These are phyloP conservation scores for Rhododendron williamsianum DNA, from an alignment of 148 eudicot species.

Conservation along the genomic window DNA sequence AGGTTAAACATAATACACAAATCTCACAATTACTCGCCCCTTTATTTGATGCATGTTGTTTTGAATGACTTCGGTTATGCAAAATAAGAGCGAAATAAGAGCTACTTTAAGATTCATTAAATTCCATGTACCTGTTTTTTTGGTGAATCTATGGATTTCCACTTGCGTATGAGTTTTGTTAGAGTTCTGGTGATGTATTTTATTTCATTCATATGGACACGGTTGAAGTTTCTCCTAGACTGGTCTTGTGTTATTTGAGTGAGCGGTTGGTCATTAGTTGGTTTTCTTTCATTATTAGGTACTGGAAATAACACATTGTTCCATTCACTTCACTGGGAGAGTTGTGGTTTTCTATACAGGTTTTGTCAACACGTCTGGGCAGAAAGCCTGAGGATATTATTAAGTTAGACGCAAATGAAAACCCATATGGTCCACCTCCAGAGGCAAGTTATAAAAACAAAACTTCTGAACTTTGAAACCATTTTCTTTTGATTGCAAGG, in stretches of 20 bases:
- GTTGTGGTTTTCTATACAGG: conserved; percentile 35
- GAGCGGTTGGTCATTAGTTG: background rate
- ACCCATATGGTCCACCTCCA: conserved; percentile 98
- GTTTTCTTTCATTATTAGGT: background rate
- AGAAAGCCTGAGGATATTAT: conserved; percentile 91
- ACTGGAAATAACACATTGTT: background rate
- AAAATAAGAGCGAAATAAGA: too few species aligned
- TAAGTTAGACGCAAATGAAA: conserved; percentile 94
- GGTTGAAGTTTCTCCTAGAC: background rate
- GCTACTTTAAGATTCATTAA: background rate
- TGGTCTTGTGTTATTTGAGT: background rate
- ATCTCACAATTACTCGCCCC: background rate
- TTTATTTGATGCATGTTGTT: background rate
- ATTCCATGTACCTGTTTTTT: background rate
- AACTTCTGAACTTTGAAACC: background rate
- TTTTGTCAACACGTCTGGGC: conserved; percentile 88
- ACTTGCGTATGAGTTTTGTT: background rate
- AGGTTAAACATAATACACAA: background rate
- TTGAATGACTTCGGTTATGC: background rate
- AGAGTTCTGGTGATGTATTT: background rate
- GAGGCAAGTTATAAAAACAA: conserved; percentile 51
- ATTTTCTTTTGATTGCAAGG: background rate
- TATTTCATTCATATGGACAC: background rate
- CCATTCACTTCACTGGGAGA: background rate
- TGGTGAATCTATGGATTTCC: background rate